Evolutionary conservation across 2,329 filamentous ascomycete genomes (phyloP), one percentile per base, ranked within the genome.

Genomic region (Cladosporium sp.): DNA sequence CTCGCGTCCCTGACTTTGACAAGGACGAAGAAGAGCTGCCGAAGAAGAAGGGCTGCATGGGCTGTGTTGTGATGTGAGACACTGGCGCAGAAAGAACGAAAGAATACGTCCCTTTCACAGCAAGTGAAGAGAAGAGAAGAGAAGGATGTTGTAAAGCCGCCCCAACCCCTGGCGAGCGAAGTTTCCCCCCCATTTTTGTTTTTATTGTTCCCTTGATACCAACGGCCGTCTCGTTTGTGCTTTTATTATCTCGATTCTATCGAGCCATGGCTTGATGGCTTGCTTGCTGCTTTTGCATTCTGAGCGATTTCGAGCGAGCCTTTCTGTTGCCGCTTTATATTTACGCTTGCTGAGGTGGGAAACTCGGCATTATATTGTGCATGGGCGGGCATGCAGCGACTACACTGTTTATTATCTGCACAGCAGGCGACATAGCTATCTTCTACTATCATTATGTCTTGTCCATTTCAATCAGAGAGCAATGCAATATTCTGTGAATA

Each of bases 21-120:
- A 84, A 87, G 67, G 83, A 86, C 64, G 76, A 81, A 64, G 79
- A 80, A 68, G 79, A 59, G 32, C 52, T 84, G 71, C 80, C 83
- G 72, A 83, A 87, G 72, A 85, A 83, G 69, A 85, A 83, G 69
- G 85, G 87, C 12, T 90, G 89, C 71, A 88, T 86, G 66, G 91
- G 90, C 78, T 93, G 90, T 78, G 82, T 92, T 68, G 85, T 93
- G 71, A 92, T 92, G 90, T 92, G 82, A 86, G 28, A 32, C 8
- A 32, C 30, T 32, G 5, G 5, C 30, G 24, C 51, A 4, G 8
- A 55, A 55, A 14, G 18, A n/a, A n/a, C 18, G 21, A 15, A 32
- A 55, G 6, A 30, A 55, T 15, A 12, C 7, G n/a, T 8, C 18
- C 32, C 3, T 34, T 58, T 11, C 34, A 21, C 18, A 15, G 34